These are phyloP conservation scores for Fragaria vesca DNA, from an alignment of 306 rosid species.

Conservation along the genomic window DNA sequence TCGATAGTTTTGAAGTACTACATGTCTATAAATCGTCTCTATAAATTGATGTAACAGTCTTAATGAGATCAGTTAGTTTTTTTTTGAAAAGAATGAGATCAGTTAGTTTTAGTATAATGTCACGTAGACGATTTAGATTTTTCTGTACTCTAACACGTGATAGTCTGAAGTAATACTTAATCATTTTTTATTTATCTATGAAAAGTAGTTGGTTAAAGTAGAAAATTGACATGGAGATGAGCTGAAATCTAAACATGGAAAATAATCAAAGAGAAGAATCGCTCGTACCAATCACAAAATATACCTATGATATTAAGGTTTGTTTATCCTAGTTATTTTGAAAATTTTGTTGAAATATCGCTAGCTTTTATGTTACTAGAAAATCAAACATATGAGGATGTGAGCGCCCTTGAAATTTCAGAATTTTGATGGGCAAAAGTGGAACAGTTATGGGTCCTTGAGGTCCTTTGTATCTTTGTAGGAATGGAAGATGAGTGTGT, in stretches of 20 bases:
- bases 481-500: neutral
- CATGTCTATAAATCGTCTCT: neutral
- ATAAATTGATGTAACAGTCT: neutral
- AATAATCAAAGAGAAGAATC: neutral
- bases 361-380: neutral
- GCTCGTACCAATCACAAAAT: neutral
- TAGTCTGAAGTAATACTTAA: neutral
- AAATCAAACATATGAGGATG: neutral
- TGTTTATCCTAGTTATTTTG: neutral
- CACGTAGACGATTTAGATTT: neutral
- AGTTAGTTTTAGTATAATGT: neutral
- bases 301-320: neutral
- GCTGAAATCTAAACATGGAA: neutral
- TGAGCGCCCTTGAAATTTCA: slow-evolving; percentile 2
- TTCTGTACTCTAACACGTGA: neutral
- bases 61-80: no score
- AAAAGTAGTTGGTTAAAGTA: neutral
- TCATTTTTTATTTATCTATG: no score
- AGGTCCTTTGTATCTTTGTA: neutral
- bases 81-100: no score
- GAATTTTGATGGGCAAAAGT: slow-evolving; percentile 13
- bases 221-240: neutral
- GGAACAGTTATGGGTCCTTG: slow-evolving; percentile 7
- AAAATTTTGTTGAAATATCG: neutral
- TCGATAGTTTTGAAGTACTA: neutral